Evolutionary conservation across 768 basidiomycete species (phyloP).

Genomic region (Suillus subalutaceus): DNA sequence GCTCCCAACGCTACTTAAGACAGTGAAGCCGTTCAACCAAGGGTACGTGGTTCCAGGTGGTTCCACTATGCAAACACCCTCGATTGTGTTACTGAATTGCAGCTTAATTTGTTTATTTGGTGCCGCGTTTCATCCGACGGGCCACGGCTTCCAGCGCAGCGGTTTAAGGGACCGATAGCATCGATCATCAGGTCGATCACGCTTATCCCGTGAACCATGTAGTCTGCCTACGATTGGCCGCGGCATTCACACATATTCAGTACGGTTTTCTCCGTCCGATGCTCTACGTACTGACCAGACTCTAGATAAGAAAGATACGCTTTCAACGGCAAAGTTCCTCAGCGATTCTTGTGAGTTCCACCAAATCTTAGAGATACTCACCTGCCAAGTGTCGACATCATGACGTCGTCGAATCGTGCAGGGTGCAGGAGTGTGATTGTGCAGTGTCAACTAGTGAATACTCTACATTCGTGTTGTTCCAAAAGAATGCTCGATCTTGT

Average conservation of each 20-base stretch:
- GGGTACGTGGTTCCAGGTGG: neutral
- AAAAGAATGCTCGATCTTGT: neutral
- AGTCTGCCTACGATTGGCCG: neutral
- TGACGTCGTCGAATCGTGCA: neutral
- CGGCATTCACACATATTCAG: neutral
- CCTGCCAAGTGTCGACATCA: neutral
- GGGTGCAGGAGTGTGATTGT: neutral
- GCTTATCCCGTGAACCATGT: neutral
- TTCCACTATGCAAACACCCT: neutral
- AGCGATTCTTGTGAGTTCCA: neutral
- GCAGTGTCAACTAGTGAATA: neutral
- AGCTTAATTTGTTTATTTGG: slow-evolving; percentile 1
- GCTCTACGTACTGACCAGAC: neutral
- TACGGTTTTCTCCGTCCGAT: neutral
- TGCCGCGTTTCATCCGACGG: neutral
- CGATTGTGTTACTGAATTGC: neutral
- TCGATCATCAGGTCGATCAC: neutral
- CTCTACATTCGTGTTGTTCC: neutral
- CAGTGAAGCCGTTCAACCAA: neutral
- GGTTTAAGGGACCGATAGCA: slow-evolving; percentile 1
- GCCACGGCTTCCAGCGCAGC: neutral
- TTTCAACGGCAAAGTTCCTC: neutral
- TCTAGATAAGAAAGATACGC: neutral
- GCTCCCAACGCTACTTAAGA: neutral
- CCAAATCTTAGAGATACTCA: neutral